Evolutionary conservation across 441 rosid species (phyloP), one percentile per base, ranked within the genome.

Genomic region (Francoa sonchifolia): DNA sequence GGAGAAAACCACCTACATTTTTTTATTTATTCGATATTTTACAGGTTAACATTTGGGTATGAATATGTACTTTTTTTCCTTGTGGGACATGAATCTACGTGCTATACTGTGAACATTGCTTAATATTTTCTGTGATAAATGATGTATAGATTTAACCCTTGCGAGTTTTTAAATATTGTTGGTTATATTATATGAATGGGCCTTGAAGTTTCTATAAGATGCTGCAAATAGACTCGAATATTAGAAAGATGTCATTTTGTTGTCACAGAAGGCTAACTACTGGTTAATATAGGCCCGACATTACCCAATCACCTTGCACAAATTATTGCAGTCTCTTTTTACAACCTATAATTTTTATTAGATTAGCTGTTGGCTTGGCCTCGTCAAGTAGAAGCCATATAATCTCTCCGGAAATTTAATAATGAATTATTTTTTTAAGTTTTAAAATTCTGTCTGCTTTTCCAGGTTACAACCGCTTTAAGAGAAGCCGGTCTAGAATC

Each of bases 401-500:
- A 41, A 27, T 16, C 9, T 15, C 25, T 18, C 19, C 2, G 12
- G 21, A 12, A 11, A 17, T 8, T 45, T 14, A 4, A 32, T 6
- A 34, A 11, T 18, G 2, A 37, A 19, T 26, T 22, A 37, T 28
- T 12, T 19, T 33, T 20, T 34, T 21, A 45, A 18, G 15, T 1
- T 16, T 3, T 30, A 13, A 29, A 19, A 10, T 12, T n/a, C 5
- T 21, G 10, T 33, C 40, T 3, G 38, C 0, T 13, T 20, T 53
- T 28, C 17, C 58, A 82, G 94, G 89, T 87, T 35, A 77, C 80
- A 12, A 35, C 12, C 29, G 82, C 97, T 12, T 50, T 87, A 44
- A 72, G 66, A 53, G 76, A 74, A 45, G 69, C 80, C 41, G 97
- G 97, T 39, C 66, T 83, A 55, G 97, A 82, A 61, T 87, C 97